Evolutionary conservation across 1,284 basidiomycete genomes (phyloP).

Genomic region (Leccinum griseonigrum): DNA sequence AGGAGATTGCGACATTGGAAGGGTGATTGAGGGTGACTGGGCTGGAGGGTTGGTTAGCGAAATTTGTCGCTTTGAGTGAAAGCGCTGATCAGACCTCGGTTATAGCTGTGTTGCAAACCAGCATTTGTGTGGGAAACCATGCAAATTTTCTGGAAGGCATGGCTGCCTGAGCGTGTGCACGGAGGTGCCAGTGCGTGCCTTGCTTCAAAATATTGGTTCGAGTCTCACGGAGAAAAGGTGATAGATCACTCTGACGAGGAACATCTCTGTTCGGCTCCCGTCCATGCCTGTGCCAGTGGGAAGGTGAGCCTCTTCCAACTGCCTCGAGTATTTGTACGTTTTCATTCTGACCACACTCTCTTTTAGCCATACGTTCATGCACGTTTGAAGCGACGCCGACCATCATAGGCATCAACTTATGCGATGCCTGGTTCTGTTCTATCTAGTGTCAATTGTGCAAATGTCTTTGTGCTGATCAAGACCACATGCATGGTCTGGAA

Average conservation of each 20-base stretch:
- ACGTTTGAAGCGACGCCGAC: conserved; percentile 35
- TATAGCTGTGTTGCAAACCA: conserved; percentile 45
- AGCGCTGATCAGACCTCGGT: background rate
- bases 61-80: conserved; percentile 4
- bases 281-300: conserved; percentile 47
- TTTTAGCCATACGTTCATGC: conserved; percentile 40
- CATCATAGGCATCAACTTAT: conserved; percentile 51
- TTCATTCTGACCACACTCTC: background rate
- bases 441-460: conserved; percentile 53
- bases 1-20: conserved; percentile 56
- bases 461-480: conserved; percentile 43
- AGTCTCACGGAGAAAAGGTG: conserved; percentile 29
- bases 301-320: conserved; percentile 33
- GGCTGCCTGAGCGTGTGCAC: conserved; percentile 52
- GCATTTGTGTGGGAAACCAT: conserved; percentile 52
- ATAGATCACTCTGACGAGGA: conserved; percentile 43
- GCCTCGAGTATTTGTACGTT: background rate
- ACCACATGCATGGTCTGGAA: conserved; percentile 54
- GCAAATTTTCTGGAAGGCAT: conserved; percentile 40
- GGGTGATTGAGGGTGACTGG: conserved; percentile 56
- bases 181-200: conserved; percentile 41
- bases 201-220: background rate
- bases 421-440: conserved; percentile 53
- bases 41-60: conserved; percentile 57
- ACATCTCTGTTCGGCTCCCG: conserved; percentile 51